Percentiles rank a stretch among this genome's conserved stretches.
These are phyloP conservation scores for Boletus tylopilopsis DNA, from an alignment of 768 basidiomycete species.

Conservation along the genomic window DNA sequence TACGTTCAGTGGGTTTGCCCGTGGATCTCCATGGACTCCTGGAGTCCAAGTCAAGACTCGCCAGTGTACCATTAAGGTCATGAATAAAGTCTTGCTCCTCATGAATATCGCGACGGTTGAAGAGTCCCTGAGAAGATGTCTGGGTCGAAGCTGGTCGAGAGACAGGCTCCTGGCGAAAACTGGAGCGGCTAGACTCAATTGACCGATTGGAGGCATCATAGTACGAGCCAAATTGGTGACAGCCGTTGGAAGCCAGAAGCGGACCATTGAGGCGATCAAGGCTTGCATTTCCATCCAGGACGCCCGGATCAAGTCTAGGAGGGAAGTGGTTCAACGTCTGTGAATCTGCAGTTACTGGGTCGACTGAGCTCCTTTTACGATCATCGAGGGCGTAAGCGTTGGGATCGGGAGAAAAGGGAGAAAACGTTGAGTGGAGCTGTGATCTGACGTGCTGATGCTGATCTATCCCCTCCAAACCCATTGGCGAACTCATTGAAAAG, in stretches of 20 bases:
- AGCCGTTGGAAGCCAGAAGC: conserved; percentile 41
- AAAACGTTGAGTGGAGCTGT: conserved; percentile 41
- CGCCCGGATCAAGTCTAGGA: conserved; percentile 43
- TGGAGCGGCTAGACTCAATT: conserved; percentile 38
- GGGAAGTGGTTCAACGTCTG: conserved; percentile 49
- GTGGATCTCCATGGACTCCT: conserved; percentile 30
- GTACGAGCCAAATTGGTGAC: conserved; percentile 44
- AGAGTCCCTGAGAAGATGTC: conserved; percentile 24
- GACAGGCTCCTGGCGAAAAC: conserved; percentile 45
- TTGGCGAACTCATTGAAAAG: conserved; percentile 11
- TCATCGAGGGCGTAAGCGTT: conserved; percentile 40
- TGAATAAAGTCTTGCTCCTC: conserved; percentile 53
- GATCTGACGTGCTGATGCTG: conserved; percentile 19
- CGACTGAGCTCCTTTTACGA: conserved; percentile 35
- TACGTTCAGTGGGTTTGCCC: conserved; percentile 15
- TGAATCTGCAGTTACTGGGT: conserved; percentile 38
- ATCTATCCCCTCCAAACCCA: conserved; percentile 12
- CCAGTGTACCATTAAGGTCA: conserved; percentile 73
- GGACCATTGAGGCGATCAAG: conserved; percentile 41
- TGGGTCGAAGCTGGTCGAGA: conserved; percentile 55
- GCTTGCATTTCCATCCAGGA: conserved; percentile 36
- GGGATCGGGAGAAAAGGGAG: conserved; percentile 79
- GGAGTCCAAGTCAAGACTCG: conserved; percentile 65
- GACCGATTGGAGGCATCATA: conserved; percentile 40
- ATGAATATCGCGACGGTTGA: conserved; percentile 20